Evolutionary conservation across 345 rosid species (phyloP).

Genomic region (Brassica juncea): DNA sequence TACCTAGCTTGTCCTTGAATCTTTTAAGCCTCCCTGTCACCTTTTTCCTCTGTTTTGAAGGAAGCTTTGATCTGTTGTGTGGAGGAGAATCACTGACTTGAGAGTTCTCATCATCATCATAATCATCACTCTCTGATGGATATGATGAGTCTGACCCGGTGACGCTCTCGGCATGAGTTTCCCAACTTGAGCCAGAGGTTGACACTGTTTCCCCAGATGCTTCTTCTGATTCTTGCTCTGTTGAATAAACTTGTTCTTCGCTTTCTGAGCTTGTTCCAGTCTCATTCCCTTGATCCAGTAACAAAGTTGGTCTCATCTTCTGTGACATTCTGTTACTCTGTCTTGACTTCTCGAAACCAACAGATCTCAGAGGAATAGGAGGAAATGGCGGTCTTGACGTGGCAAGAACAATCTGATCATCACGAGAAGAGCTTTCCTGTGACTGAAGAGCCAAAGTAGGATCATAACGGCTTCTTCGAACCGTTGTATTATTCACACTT

Average conservation of each 20-base stretch:
- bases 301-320: constrained; percentile 36
- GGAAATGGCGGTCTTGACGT: constrained; percentile 21
- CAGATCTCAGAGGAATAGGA: constrained; percentile 14
- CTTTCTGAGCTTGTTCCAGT: constrained; percentile 29
- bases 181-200: constrained; percentile 37
- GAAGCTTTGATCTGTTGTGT: constrained; percentile 12
- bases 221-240: constrained; percentile 23
- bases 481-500: constrained; percentile 10
- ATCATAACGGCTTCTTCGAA: constrained; percentile 16
- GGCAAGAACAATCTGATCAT: constrained; percentile 13
- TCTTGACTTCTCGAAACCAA: constrained; percentile 19
- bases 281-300: constrained; percentile 24
- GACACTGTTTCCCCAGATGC: constrained; percentile 4
- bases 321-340: constrained; percentile 9
- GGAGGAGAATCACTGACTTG: constrained; percentile 26
- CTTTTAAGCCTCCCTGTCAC: constrained; percentile 49
- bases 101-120: background rate
- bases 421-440: background rate
- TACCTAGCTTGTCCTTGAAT: constrained; percentile 61
- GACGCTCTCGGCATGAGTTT: constrained; percentile 34
- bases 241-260: constrained; percentile 17
- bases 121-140: constrained; percentile 20
- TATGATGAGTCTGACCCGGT: constrained; percentile 32
- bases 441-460: background rate
- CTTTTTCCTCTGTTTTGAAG: constrained; percentile 23